These are phyloP conservation scores for Dioscorea zingiberensis DNA, from an alignment of 106 monocot genomes.

Conservation along the genomic window DNA sequence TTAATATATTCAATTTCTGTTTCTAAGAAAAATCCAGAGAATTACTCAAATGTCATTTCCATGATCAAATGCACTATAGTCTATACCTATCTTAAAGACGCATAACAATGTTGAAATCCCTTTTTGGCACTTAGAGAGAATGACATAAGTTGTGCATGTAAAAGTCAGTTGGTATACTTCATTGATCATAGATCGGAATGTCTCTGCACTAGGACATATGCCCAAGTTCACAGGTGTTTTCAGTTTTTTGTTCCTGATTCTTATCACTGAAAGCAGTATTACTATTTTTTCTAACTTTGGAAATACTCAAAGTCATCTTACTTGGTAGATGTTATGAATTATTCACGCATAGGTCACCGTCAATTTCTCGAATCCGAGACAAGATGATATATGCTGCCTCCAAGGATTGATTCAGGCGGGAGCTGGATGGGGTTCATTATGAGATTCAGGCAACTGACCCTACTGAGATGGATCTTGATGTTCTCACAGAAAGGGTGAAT, in stretches of 20 bases:
- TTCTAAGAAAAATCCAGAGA: too few relatives aligned
- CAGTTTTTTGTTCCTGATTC: not conserved
- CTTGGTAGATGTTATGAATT: not conserved
- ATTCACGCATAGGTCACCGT: constrained; percentile 28
- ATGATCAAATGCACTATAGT: not conserved
- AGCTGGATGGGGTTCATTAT: constrained; percentile 39
- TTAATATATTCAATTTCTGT: too few relatives aligned
- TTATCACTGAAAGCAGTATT: not conserved
- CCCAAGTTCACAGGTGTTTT: not conserved
- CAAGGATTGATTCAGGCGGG: constrained; percentile 39
- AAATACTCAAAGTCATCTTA: not conserved
- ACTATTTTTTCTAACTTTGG: not conserved
- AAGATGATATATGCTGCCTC: constrained; percentile 47
- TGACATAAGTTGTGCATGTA: not conserved
- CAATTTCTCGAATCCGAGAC: constrained; percentile 33
- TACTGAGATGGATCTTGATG: constrained; percentile 34
- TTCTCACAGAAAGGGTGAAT: constrained; percentile 33
- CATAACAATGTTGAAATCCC: not conserved
- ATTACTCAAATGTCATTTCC: not conserved
- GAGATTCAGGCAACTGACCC: constrained; percentile 44
- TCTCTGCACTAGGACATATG: not conserved
- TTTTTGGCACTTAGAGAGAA: too few relatives aligned
- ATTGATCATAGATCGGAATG: not conserved
- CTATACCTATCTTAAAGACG: not conserved
- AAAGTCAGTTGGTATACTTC: not conserved